phyloP scores from a whole-genome alignment of 495 filamentous ascomycete species.

The Aspergillus indologenus region DNA sequence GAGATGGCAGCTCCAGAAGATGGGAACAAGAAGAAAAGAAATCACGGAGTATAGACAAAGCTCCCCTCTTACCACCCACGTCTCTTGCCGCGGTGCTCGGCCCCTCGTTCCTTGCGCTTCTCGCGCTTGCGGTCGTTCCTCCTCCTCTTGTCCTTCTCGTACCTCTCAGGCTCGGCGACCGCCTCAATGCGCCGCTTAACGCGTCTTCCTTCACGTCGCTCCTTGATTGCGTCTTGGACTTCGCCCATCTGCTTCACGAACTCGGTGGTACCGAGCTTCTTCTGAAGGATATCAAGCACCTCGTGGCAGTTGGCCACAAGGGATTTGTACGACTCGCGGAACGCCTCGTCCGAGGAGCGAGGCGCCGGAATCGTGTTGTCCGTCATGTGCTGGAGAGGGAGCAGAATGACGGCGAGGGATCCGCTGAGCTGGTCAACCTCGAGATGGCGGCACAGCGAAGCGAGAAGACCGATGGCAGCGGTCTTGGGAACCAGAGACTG shows the following conservation, averaged over 20 bases:
- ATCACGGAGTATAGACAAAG: neutral
- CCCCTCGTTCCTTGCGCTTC: constrained; percentile 72
- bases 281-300: constrained; percentile 71
- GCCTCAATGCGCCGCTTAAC: constrained; percentile 84
- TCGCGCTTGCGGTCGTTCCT: constrained; percentile 83
- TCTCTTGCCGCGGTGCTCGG: constrained; percentile 65
- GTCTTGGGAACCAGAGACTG: constrained; percentile 66
- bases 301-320: constrained; percentile 68
- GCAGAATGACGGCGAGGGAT: constrained; percentile 62
- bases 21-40: constrained; percentile 1
- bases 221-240: constrained; percentile 65
- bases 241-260: constrained; percentile 66
- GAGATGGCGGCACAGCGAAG: constrained; percentile 56
- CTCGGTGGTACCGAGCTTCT: constrained; percentile 74
- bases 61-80: constrained; percentile 54
- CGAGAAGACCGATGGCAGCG: constrained; percentile 68
- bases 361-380: constrained; percentile 70
- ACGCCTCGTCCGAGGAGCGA: constrained; percentile 60
- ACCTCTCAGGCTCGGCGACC: constrained; percentile 74
- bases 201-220: constrained; percentile 66
- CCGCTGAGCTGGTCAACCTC: constrained; percentile 53
- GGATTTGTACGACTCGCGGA: constrained; percentile 62
- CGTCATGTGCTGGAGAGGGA: constrained; percentile 79
- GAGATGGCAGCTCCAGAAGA: constrained; percentile 6
- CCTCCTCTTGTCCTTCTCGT: constrained; percentile 74